Conservation (phyloP, 2,329 filamentous ascomycete genomes). For the Chrysoporthe puriensis region DNA sequence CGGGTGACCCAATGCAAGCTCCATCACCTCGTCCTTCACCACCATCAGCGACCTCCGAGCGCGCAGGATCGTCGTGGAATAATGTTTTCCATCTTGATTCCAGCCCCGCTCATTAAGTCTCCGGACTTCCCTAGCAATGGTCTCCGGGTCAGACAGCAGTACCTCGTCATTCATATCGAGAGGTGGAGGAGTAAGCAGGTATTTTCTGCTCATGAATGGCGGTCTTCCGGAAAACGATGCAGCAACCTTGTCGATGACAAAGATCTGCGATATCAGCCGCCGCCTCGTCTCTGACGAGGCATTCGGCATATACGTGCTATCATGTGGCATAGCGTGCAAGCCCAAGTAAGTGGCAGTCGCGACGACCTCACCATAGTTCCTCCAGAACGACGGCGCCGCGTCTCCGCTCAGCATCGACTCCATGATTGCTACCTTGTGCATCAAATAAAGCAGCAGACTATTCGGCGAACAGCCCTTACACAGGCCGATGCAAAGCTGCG, state of each 20-base stretch:
- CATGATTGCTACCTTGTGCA: constrained; percentile 39
- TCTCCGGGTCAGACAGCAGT: constrained; percentile 47
- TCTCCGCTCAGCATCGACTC: constrained; percentile 46
- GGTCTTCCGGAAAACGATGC: constrained; percentile 59
- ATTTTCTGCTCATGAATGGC: constrained; percentile 55
- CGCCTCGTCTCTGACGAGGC: constrained; percentile 42
- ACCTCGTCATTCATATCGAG: constrained; percentile 57
- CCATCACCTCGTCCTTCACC: constrained; percentile 62
- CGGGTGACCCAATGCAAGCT: constrained; percentile 53
- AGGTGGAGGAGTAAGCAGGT: constrained; percentile 56
- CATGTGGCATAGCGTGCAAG: constrained; percentile 36
- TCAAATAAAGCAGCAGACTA: constrained; percentile 43
- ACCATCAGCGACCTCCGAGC: constrained; percentile 51
- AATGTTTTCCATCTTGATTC: constrained; percentile 50
- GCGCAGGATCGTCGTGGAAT: constrained; percentile 49
- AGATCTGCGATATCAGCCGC: constrained; percentile 42
- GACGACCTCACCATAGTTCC: constrained; percentile 39
- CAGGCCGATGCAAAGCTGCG: constrained; percentile 35
- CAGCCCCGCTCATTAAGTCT: constrained; percentile 54
- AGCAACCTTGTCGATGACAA: constrained; percentile 52
- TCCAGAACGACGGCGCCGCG: constrained; percentile 43
- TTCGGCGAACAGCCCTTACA: constrained; percentile 40
- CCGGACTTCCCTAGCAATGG: constrained; percentile 42
- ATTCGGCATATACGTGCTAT: constrained; percentile 37
- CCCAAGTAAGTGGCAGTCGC: constrained; percentile 43